These are phyloP conservation scores for Themeda triandra DNA, from an alignment of 176 grass and related monocot species.

Conservation along the genomic window DNA sequence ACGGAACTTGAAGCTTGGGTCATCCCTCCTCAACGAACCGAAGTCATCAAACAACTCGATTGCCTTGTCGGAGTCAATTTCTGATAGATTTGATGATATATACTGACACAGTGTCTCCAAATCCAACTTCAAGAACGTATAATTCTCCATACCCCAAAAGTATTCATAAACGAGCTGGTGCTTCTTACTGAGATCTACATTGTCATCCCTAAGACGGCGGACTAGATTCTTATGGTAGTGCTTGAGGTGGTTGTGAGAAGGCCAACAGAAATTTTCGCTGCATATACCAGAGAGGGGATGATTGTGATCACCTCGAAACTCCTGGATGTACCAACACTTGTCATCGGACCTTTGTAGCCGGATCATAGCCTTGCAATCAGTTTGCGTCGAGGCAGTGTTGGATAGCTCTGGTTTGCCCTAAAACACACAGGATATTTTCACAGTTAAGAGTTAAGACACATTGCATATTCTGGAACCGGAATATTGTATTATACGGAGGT, in stretches of 20 bases:
- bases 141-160: neutral
- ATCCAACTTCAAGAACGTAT: neutral
- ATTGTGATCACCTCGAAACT: neutral
- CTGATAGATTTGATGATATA: neutral
- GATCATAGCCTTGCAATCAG: constrained; percentile 14
- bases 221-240: neutral
- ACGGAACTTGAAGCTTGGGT: constrained; percentile 20
- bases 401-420: neutral
- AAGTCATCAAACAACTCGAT: constrained; percentile 22
- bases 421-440: neutral
- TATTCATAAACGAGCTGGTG: neutral
- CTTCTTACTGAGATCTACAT: neutral
- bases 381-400: neutral
- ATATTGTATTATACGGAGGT: neutral
- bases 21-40: neutral
- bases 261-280: constrained; percentile 8
- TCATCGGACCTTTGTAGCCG: neutral
- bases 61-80: neutral
- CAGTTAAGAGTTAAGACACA: neutral
- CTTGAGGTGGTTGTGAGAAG: constrained; percentile 16
- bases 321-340: neutral
- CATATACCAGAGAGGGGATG: constrained; percentile 2
- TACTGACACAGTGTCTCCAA: neutral
- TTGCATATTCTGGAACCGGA: neutral
- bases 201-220: neutral